Base-by-base conservation (phyloP, 371 early-diverging fungal species). In the Mucor irregularis region DNA sequence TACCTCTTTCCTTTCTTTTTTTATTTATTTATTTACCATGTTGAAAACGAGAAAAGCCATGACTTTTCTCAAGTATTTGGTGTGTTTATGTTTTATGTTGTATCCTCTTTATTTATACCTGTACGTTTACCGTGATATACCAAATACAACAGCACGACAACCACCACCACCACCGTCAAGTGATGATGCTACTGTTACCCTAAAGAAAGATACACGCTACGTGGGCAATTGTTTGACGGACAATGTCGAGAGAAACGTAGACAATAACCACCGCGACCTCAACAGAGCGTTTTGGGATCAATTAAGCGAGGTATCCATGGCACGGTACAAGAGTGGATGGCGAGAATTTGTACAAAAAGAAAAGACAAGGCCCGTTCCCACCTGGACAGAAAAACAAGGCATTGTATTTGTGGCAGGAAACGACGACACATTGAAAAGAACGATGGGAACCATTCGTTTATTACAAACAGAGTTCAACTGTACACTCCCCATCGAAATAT, bases 381-480 rank as follows among this genome's bases (percentile, higher is more conserved):
- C 4, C 9, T 34, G 34, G 35, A 6, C 31, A 8, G 33, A 59
- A 28, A 47, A 48, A 3, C 56, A 59, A 14, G 74, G 74, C 0
- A 69, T 74, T 38, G 71, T 74, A 0, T 47, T 74, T 37, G 71
- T 70, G 1, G 71, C 74, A 10, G 74, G 74, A 4, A 74, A 74
- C 26, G 52, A 61, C 11, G 71, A 74, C 43, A 74, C 74, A 1
- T 47, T 71, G n/a, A 53, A 56, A 13, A 66, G 74, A 31, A 64
- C 69, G 16, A 13, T 69, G 17, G 60, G 64, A 8, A 51, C 66
- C 0, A 64, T 71, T 33, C 58, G 58, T 19, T 28, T 71, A 1
- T 26, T 74, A 21, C 63, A 69, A 13, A 17, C 43, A 10, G 11
- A n/a, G 5, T 57, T 46, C 21, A 30, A 45, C 0, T 74, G 71